Conservation (phyloP, 2,329 filamentous ascomycete genomes). For the Fusarium sp. region DNA sequence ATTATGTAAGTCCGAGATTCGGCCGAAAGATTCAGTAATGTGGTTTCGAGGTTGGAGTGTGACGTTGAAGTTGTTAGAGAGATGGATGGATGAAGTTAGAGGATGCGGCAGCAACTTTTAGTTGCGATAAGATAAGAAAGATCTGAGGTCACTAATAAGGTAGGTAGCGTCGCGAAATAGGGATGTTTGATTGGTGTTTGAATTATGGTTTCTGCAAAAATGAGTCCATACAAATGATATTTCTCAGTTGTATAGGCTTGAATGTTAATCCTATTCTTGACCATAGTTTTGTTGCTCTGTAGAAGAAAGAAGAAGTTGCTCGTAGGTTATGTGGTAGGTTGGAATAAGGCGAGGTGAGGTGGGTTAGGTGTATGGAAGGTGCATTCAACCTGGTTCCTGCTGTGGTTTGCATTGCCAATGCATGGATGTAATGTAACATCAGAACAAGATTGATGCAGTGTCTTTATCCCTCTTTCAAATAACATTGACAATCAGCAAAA, state of each 20-base stretch:
- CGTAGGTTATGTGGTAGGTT: neutral
- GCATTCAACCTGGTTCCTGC: neutral
- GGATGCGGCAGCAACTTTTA: slow-evolving; percentile 9
- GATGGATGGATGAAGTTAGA: slow-evolving; percentile 3
- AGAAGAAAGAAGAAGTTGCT: neutral
- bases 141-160: neutral
- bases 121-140: slow-evolving; percentile 28
- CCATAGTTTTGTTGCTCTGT: neutral
- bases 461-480: neutral
- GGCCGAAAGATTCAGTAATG: slow-evolving; percentile 1
- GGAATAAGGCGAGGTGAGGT: neutral
- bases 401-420: neutral
- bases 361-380: slow-evolving; percentile 19
- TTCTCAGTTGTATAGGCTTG: neutral
- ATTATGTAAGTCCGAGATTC: slow-evolving; percentile 18
- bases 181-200: neutral
- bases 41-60: slow-evolving; percentile 12
- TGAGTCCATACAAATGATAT: neutral
- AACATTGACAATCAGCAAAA: slow-evolving; percentile 1
- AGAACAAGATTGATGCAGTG: slow-evolving; percentile 9
- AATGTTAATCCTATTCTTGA: neutral
- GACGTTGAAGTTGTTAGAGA: slow-evolving; percentile 13
- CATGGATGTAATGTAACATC: neutral
- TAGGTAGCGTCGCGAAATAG: neutral
- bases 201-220: neutral